A percentile compares a stretch with the other conserved stretches of the same genome.
phyloP scores from a whole-genome alignment of 768 basidiomycete genomes.

The Mycena crocata region DNA sequence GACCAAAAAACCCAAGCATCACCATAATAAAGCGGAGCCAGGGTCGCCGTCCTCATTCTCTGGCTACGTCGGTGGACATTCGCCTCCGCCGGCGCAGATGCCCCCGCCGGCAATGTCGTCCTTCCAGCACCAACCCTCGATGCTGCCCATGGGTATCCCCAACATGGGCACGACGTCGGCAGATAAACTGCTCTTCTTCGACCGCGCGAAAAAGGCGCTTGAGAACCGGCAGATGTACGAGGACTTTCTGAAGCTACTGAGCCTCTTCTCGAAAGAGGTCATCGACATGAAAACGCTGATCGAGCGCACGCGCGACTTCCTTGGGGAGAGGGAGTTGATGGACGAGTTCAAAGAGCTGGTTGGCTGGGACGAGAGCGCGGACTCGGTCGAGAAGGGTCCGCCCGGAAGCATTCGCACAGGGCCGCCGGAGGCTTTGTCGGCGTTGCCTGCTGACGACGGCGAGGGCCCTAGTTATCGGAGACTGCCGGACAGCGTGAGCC shows the following conservation, averaged over 20 bases:
- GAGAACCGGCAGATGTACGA: constrained; percentile 86
- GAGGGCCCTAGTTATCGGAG: constrained; percentile 95
- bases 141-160: constrained; percentile 36
- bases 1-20: constrained; percentile 73
- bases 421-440: constrained; percentile 80
- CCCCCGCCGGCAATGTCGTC: constrained; percentile 37
- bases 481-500: constrained; percentile 87
- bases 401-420: constrained; percentile 83
- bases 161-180: constrained; percentile 50
- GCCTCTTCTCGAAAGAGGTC: constrained; percentile 91
- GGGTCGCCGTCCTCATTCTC: constrained; percentile 65
- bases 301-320: constrained; percentile 80
- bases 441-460: constrained; percentile 83
- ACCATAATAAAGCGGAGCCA: constrained; percentile 69
- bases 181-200: constrained; percentile 94
- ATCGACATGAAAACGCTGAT: constrained; percentile 88
- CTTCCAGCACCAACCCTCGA: constrained; percentile 36
- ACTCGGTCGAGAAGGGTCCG: constrained; percentile 74
- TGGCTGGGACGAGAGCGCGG: constrained; percentile 77
- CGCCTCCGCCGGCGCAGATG: constrained; percentile 52
- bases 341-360: constrained; percentile 88
- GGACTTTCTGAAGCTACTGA: constrained; percentile 94
- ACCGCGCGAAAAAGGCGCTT: constrained; percentile 85
- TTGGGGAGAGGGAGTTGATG: constrained; percentile 85
- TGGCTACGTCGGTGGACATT: constrained; percentile 53